Conservation (phyloP, 192 early-diverging fungal species). For the Coemansia sp. region DNA sequence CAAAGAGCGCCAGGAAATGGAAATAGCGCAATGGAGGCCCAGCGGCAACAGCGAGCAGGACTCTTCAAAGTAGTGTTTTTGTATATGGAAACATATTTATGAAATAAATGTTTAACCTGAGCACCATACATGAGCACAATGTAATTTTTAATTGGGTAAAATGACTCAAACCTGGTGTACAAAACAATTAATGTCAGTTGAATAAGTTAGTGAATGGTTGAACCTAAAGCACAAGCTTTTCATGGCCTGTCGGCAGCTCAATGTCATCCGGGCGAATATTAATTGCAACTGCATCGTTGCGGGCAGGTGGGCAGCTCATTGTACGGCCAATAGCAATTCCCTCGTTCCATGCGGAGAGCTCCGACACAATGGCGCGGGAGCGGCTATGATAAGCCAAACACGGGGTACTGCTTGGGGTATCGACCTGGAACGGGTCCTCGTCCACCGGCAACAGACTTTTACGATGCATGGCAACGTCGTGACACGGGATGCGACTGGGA, state of each 20-base stretch:
- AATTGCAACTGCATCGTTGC: not conserved
- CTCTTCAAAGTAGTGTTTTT: not conserved
- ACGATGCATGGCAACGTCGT: not conserved
- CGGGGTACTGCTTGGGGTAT: slow-evolving; percentile 13
- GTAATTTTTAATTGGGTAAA: no score
- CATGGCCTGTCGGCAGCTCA: not conserved
- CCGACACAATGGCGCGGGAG: not conserved
- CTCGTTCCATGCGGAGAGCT: not conserved
- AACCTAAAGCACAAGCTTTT: not conserved
- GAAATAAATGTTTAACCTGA: no score
- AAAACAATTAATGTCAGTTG: no score
- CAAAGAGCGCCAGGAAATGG: slow-evolving; percentile 32
- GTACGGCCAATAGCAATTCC: not conserved
- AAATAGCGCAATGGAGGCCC: slow-evolving; percentile 26
- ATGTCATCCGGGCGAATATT: not conserved
- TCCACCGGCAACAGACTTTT: slow-evolving; percentile 28
- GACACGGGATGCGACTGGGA: slow-evolving; percentile 40
- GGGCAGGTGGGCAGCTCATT: not conserved
- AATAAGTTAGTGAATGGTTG: no score
- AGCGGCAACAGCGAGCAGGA: not conserved
- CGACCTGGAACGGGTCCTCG: slow-evolving; percentile 38
- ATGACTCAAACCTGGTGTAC: no score
- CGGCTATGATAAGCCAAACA: not conserved
- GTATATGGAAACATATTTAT: no score
- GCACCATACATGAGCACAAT: no score